phyloP scores from a whole-genome alignment of 495 filamentous ascomycete species.

The Daldinia childiae region DNA sequence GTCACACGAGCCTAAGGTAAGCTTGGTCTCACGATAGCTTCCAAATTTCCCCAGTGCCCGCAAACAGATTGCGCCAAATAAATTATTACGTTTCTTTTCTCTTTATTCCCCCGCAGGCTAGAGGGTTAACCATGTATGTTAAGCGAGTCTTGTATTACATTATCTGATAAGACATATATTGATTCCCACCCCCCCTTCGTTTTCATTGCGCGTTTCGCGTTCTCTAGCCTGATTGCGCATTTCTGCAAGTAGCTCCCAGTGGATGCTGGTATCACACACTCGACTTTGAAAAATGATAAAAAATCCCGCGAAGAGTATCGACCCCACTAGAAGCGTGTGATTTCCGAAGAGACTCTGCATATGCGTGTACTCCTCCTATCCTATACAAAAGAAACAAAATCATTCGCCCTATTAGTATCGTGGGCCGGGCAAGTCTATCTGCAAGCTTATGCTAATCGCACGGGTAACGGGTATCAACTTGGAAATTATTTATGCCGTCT shows the following conservation, averaged over 20 bases:
- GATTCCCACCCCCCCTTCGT: not conserved
- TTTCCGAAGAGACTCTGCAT: slow-evolving; percentile 33
- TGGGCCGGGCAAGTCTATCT: slow-evolving; percentile 27
- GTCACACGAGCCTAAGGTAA: slow-evolving; percentile 2
- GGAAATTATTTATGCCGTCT: slow-evolving; percentile 34
- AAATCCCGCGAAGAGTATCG: slow-evolving; percentile 35
- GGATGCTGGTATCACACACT: slow-evolving; percentile 22
- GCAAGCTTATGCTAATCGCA: slow-evolving; percentile 36
- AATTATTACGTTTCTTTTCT: slow-evolving; percentile 13
- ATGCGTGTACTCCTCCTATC: slow-evolving; percentile 24
- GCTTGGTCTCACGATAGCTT: slow-evolving; percentile 32
- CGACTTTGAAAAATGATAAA: slow-evolving; percentile 5
- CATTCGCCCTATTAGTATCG: slow-evolving; percentile 36
- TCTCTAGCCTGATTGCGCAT: slow-evolving; percentile 17
- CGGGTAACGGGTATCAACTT: slow-evolving; percentile 40
- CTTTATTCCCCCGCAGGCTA: not conserved
- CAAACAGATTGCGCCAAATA: slow-evolving; percentile 1
- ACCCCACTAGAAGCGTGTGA: slow-evolving; percentile 38
- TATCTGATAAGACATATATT: slow-evolving; percentile 24
- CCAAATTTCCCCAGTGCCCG: slow-evolving; percentile 6
- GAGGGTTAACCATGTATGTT: not conserved
- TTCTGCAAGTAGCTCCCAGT: slow-evolving; percentile 11
- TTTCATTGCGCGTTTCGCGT: not conserved
- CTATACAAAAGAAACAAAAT: slow-evolving; percentile 16
- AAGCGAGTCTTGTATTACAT: slow-evolving; percentile 35